Base-by-base conservation (phyloP, 495 filamentous ascomycete genomes). In the Amorphotheca resinae region DNA sequence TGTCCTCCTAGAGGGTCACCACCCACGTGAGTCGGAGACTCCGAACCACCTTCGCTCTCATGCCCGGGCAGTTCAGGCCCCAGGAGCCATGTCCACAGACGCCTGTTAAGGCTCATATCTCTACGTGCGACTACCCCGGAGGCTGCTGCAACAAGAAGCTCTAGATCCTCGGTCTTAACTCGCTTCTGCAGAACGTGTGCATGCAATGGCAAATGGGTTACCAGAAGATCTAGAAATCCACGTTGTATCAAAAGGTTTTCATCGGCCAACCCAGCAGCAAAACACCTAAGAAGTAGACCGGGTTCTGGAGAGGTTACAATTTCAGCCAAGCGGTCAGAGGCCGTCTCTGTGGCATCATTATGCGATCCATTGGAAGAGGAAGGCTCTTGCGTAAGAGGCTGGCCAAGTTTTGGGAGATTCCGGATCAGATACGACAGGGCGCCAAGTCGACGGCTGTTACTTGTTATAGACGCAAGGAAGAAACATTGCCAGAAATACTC, bases 401-500 rank as follows among this genome's bases (percentile, higher is more conserved):
- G 59, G 39, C 60, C 84, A 21, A 95, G 64, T 48, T 71, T 82
- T 9, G 91, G 91, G 9, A 99, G 68, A 51, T 76, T 77, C 42
- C 87, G 80, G 20, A 72, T 65, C 33, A 99, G 64, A 59, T 84
- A 96, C 20, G 89, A 84, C 42, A 99, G 64, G 16, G 86, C 85
- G 20, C 91, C 91, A 50, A 82, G 79, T 33, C 91, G 75, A 46
- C 93, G 72, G 31, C 75, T 82, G 20, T 82, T 69, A 54, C 85
- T 87, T 4, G 89, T 95, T 26, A 99, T 93, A 0, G 84, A 77
- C 11, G 87, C 86, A 28, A 96, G 68, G 51, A 99, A 95, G 50
- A 99, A 82, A 60, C 85, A 95, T 65, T 99, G 91, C 91, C 91
- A 99, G 58, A 95, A 99, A 58, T 87, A 93, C 50, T 87, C 84